phyloP scores from a whole-genome alignment of 2,329 filamentous ascomycete genomes.

The Fusarium nisikadoi region DNA sequence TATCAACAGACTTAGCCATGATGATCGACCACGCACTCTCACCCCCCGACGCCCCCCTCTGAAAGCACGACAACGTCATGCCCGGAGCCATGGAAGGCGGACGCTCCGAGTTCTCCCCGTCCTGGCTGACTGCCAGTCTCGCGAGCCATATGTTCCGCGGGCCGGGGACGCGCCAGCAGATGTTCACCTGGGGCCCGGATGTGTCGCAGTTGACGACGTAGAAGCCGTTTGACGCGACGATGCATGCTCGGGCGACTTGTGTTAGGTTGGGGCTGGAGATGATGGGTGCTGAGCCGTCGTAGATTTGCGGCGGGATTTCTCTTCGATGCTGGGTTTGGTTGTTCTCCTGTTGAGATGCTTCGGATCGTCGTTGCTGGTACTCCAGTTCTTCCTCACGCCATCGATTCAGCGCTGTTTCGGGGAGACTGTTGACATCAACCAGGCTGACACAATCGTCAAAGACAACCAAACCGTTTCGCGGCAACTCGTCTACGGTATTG shows the following conservation, averaged over 20 bases:
- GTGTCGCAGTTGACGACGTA: neutral
- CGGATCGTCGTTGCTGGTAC: neutral
- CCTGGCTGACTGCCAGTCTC: neutral
- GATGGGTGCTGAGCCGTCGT: neutral
- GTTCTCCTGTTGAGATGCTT: no score
- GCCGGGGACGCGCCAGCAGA: neutral
- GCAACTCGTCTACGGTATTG: neutral
- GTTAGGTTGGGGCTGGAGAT: neutral
- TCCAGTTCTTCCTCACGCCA: neutral
- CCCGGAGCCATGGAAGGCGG: neutral
- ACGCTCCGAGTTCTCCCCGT: neutral
- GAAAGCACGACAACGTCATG: neutral
- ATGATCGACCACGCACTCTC: neutral
- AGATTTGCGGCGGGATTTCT: neutral
- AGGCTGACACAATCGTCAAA: neutral
- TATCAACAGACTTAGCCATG: neutral
- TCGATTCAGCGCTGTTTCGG: neutral
- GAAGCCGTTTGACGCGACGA: neutral
- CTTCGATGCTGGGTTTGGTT: neutral
- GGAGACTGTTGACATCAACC: neutral
- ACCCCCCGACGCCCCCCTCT: fast-evolving
- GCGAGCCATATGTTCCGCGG: neutral
- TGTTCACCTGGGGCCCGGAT: neutral
- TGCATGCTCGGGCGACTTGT: neutral
- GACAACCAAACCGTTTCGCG: neutral